These are phyloP conservation scores for Acorus gramineus DNA, from an alignment of 106 monocot genomes.

Conservation along the genomic window DNA sequence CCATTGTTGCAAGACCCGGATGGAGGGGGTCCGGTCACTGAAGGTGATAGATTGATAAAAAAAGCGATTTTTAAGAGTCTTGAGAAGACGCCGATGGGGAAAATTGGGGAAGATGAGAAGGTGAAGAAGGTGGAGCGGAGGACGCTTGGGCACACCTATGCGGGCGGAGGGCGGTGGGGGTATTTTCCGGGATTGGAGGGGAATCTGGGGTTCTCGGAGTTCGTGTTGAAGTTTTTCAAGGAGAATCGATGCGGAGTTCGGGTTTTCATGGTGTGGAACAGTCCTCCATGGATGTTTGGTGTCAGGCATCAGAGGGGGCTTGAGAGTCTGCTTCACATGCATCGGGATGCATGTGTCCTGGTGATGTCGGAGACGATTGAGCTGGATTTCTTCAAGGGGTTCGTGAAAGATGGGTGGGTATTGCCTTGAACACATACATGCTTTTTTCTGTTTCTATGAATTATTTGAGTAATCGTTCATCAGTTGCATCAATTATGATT, in stretches of 20 bases:
- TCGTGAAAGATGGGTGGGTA: constrained; percentile 95
- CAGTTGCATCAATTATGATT: not conserved
- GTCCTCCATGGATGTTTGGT: constrained; percentile 75
- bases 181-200: constrained; percentile 64
- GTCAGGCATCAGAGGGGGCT: constrained; percentile 71
- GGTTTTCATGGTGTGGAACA: constrained; percentile 98
- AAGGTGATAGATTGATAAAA: constrained; percentile 59
- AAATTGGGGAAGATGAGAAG: no score
- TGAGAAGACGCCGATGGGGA: constrained; percentile 24
- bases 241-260: constrained; percentile 28
- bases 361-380: constrained; percentile 86
- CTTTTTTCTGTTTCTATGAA: not conserved
- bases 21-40: constrained; percentile 34
- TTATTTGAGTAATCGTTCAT: not conserved
- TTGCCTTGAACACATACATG: not conserved
- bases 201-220: constrained; percentile 45
- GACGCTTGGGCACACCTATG: constrained; percentile 2
- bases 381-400: constrained; percentile 68
- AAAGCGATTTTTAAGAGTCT: constrained; percentile 54
- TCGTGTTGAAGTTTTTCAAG: constrained; percentile 56
- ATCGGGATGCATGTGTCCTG: constrained; percentile 75
- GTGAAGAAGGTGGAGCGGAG: no score
- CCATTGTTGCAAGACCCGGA: constrained; percentile 92
- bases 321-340: constrained; percentile 74
- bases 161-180: constrained; percentile 50